phyloP scores from a whole-genome alignment of 225 moss, liverwort and hornwort species.

The Physcomitrium patens region DNA sequence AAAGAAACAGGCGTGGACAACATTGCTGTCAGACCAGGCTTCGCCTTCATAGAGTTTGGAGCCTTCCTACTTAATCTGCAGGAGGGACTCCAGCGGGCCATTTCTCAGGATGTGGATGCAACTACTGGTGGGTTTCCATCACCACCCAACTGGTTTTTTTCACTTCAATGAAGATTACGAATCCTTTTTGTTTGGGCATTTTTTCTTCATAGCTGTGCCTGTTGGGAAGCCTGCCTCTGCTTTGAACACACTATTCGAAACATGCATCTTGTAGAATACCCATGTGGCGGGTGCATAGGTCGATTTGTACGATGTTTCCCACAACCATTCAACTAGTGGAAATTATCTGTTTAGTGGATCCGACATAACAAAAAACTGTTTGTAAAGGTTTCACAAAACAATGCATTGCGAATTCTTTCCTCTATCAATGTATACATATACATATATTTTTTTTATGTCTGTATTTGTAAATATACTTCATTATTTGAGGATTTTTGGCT shows the following conservation, averaged over 20 bases:
- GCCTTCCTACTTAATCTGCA: constrained; percentile 5
- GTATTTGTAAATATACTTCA: no score
- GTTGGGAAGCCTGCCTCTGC: constrained; percentile 31
- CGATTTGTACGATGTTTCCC: constrained; percentile 39
- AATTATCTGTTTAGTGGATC: neutral
- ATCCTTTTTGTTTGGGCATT: constrained; percentile 28
- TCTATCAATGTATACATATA: no score
- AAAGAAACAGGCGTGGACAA: constrained; percentile 59
- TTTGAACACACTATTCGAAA: constrained; percentile 27
- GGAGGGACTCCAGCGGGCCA: neutral
- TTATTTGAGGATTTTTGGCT: no score
- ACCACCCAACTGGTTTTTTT: neutral
- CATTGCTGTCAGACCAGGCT: constrained; percentile 27
- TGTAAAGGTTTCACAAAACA: no score
- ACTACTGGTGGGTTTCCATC: neutral
- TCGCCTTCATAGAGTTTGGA: neutral
- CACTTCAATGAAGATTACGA: no score
- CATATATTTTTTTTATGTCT: no score
- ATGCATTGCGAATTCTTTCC: no score
- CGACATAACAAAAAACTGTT: no score
- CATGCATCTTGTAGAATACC: constrained; percentile 30
- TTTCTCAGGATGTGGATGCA: no score
- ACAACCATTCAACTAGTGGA: constrained; percentile 38
- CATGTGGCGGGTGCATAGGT: constrained; percentile 24
- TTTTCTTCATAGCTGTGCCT: constrained; percentile 23